These are phyloP conservation scores for Mycosarcoma maydis DNA, from an alignment of 1,284 basidiomycete genomes.

Conservation along the genomic window DNA sequence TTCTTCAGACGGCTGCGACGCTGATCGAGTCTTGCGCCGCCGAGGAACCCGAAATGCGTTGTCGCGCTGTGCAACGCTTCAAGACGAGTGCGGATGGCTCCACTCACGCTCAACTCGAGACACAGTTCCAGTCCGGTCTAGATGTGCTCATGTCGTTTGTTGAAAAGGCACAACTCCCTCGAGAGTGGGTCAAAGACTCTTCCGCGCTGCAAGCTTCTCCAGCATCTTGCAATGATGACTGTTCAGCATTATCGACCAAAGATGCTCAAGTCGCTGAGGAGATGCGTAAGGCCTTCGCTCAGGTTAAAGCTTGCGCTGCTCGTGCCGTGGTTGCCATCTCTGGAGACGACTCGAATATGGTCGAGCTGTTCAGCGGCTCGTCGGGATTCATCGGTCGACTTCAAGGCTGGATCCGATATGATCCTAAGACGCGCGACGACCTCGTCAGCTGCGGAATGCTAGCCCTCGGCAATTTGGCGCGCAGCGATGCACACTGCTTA, in stretches of 20 bases:
- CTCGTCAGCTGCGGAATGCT: slow-evolving; percentile 83
- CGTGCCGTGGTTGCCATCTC: slow-evolving; percentile 84
- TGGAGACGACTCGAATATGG: slow-evolving; percentile 81
- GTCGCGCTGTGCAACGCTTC: slow-evolving; percentile 10
- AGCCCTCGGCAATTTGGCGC: slow-evolving; percentile 81
- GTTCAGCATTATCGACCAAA: slow-evolving; percentile 4
- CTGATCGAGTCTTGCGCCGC: slow-evolving; percentile 45
- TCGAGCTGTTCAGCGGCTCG: slow-evolving; percentile 71
- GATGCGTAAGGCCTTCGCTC: slow-evolving; percentile 78
- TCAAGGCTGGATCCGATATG: slow-evolving; percentile 76
- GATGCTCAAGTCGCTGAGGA: slow-evolving; percentile 48
- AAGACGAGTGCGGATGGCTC: not conserved
- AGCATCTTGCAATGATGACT: not conserved
- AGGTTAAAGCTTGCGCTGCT: slow-evolving; percentile 83
- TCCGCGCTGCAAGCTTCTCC: not conserved
- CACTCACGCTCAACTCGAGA: not conserved
- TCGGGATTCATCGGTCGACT: slow-evolving; percentile 75
- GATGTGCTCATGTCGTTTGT: slow-evolving; percentile 50
- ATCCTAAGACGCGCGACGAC: slow-evolving; percentile 73
- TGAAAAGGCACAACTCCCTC: slow-evolving; percentile 40
- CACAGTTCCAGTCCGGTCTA: slow-evolving; percentile 18
- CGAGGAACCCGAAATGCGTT: slow-evolving; percentile 31
- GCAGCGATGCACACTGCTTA: slow-evolving; percentile 66
- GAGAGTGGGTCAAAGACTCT: slow-evolving; percentile 29
- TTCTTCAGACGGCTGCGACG: slow-evolving; percentile 37